These are phyloP conservation scores for Calocybe gangraenosa DNA, from an alignment of 768 basidiomycete genomes.

Conservation along the genomic window DNA sequence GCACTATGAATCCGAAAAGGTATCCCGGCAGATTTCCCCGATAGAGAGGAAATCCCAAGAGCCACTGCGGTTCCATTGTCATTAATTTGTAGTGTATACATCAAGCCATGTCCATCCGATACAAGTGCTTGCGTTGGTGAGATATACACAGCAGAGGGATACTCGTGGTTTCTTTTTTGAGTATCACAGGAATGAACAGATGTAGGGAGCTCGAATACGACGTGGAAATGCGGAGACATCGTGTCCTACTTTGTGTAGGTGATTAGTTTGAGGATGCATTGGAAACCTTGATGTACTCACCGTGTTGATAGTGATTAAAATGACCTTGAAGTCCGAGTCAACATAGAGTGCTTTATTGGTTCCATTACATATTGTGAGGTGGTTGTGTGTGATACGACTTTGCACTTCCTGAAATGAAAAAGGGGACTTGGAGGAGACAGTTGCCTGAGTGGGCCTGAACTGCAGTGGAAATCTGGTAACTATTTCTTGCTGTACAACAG, in stretches of 20 bases:
- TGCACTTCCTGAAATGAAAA: constrained; percentile 80
- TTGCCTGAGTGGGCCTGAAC: constrained; percentile 55
- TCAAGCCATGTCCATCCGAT: constrained; percentile 65
- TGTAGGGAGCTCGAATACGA: constrained; percentile 57
- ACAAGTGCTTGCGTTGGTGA: constrained; percentile 46
- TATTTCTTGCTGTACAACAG: constrained; percentile 52
- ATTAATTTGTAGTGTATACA: constrained; percentile 55
- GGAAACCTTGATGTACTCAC: constrained; percentile 38
- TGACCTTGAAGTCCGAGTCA: constrained; percentile 58
- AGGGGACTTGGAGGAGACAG: constrained; percentile 54
- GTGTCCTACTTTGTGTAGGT: constrained; percentile 42
- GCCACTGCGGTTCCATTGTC: constrained; percentile 35
- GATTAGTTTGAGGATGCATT: constrained; percentile 8
- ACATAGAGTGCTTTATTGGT: constrained; percentile 58
- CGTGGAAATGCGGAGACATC: constrained; percentile 45
- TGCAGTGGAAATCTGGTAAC: constrained; percentile 50
- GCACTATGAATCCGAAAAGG: constrained; percentile 28
- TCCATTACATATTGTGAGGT: constrained; percentile 50
- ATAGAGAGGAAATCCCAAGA: constrained; percentile 51
- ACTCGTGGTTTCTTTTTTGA: constrained; percentile 53
- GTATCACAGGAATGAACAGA: constrained; percentile 39
- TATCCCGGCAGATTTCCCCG: constrained; percentile 32
- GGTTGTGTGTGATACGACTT: constrained; percentile 82
- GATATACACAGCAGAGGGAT: constrained; percentile 66
- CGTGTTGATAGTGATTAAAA: constrained; percentile 51